Evolutionary conservation across 2,329 filamentous ascomycete species (phyloP).

Genomic region (Fusarium continuum): DNA sequence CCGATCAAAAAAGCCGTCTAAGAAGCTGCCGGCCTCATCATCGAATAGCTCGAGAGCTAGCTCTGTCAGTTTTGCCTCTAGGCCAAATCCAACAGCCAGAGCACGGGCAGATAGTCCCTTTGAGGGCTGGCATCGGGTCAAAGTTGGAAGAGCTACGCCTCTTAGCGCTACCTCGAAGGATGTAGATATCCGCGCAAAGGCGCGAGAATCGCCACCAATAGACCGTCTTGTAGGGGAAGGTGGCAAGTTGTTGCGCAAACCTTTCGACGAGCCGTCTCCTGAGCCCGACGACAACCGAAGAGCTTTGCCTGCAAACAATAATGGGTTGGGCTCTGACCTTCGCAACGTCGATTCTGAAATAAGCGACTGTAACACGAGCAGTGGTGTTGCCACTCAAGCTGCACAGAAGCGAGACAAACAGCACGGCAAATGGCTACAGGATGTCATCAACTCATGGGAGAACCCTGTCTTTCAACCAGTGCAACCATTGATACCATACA

Average conservation of each 20-base stretch:
- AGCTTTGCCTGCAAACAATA: not conserved
- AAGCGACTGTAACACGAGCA: not conserved
- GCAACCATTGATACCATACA: slow-evolving; percentile 56
- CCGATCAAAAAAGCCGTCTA: slow-evolving; percentile 27
- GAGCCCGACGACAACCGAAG: slow-evolving; percentile 13
- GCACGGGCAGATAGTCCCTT: slow-evolving; percentile 42
- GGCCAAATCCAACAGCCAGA: not conserved
- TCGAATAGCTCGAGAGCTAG: slow-evolving; percentile 22
- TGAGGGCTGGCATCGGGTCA: slow-evolving; percentile 52
- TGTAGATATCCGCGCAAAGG: not conserved
- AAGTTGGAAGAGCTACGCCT: slow-evolving; percentile 39
- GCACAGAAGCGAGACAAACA: slow-evolving; percentile 11
- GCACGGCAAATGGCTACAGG: slow-evolving; percentile 64
- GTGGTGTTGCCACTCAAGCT: not conserved
- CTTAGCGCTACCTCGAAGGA: not conserved
- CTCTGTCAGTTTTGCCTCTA: slow-evolving; percentile 14
- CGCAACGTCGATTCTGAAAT: not conserved
- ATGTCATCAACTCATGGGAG: slow-evolving; percentile 72
- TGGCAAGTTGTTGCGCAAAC: slow-evolving; percentile 55
- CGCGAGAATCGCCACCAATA: not conserved
- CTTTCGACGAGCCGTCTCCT: slow-evolving; percentile 52
- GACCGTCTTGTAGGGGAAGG: slow-evolving; percentile 51
- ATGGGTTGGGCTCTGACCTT: not conserved
- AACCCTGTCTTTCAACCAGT: slow-evolving; percentile 76
- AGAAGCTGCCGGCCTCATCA: slow-evolving; percentile 10